These are phyloP conservation scores for Fusarium tjaetaba DNA, from an alignment of 2,329 filamentous ascomycete species.

Conservation along the genomic window DNA sequence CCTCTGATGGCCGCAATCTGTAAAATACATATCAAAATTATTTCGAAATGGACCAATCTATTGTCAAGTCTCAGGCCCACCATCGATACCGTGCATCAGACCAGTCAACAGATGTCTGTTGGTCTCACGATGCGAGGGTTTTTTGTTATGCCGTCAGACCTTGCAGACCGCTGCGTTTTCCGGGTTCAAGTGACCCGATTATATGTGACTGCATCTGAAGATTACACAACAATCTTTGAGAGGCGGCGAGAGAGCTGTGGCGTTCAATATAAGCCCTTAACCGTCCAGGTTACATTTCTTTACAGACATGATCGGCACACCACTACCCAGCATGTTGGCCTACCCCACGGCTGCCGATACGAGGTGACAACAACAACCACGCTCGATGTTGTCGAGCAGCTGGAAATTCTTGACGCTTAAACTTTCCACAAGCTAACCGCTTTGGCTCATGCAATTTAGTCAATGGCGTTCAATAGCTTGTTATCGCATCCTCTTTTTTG, in stretches of 20 bases:
- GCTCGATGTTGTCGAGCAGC: slow-evolving; percentile 1
- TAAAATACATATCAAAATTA: slow-evolving; percentile 44
- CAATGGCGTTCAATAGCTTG: slow-evolving; percentile 19
- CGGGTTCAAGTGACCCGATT: slow-evolving; percentile 17
- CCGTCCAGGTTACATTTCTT: slow-evolving; percentile 29
- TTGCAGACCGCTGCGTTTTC: slow-evolving; percentile 14
- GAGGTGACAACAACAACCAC: slow-evolving; percentile 24
- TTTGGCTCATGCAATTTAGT: slow-evolving; percentile 1
- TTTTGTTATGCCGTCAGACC: slow-evolving; percentile 19
- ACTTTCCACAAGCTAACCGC: slow-evolving; percentile 20
- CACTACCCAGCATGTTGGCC: slow-evolving; percentile 19
- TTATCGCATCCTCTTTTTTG: slow-evolving; percentile 10
- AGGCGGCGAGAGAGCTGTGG: slow-evolving; percentile 24
- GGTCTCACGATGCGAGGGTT: slow-evolving; percentile 22
- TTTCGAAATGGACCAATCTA: slow-evolving; percentile 32
- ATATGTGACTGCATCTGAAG: slow-evolving; percentile 6
- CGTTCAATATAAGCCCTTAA: slow-evolving; percentile 25
- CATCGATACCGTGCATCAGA: slow-evolving; percentile 13
- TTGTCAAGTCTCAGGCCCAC: slow-evolving; percentile 20
- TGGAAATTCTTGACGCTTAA: slow-evolving; percentile 14
- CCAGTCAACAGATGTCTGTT: slow-evolving; percentile 13
- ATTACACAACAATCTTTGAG: slow-evolving; percentile 18
- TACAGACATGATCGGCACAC: slow-evolving; percentile 27
- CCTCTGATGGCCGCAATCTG: slow-evolving; percentile 39
- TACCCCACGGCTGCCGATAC: slow-evolving; percentile 28